These are phyloP conservation scores for Suhomyces kunorum DNA, from an alignment of 1,139 yeast species.

Conservation along the genomic window DNA sequence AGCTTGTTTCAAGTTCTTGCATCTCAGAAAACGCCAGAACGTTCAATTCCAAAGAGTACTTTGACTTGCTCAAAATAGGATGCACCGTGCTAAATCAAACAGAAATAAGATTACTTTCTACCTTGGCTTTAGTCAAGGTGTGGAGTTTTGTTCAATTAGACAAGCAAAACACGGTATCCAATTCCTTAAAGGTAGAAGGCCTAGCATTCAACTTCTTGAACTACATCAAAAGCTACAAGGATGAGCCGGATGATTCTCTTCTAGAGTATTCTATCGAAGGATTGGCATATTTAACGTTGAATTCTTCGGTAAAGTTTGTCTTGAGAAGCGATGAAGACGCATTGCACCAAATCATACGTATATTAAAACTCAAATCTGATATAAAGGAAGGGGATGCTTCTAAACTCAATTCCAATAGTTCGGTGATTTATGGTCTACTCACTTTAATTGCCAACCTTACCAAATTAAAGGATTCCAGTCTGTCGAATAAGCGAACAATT, in stretches of 20 bases:
- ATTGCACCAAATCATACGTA: slow-evolving; percentile 23
- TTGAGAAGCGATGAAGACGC: slow-evolving; percentile 37
- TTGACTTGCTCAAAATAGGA: slow-evolving; percentile 29
- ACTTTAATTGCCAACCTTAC: slow-evolving; percentile 41
- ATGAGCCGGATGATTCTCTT: slow-evolving; percentile 8
- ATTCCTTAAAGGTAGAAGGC: slow-evolving; percentile 3
- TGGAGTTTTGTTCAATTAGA: slow-evolving; percentile 43
- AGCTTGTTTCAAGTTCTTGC: slow-evolving; percentile 37
- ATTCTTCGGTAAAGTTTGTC: slow-evolving; percentile 29
- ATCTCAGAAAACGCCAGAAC: slow-evolving; percentile 39
- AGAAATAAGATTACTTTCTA: slow-evolving; percentile 32
- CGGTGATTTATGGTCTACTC: slow-evolving; percentile 38
- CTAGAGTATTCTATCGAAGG: slow-evolving; percentile 42
- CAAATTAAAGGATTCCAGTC: slow-evolving; percentile 25
- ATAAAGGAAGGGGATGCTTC: not conserved
- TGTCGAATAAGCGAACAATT: slow-evolving; percentile 23
- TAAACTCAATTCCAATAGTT: not conserved
- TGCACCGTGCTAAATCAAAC: slow-evolving; percentile 15
- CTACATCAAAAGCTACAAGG: slow-evolving; percentile 5
- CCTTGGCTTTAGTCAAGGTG: slow-evolving; percentile 41
- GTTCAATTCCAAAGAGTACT: slow-evolving; percentile 33
- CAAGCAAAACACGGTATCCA: slow-evolving; percentile 17
- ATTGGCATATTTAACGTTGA: slow-evolving; percentile 48
- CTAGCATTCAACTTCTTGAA: slow-evolving; percentile 11
- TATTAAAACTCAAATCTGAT: slow-evolving; percentile 12